These are phyloP conservation scores for Calvatia gigantea DNA, from an alignment of 768 basidiomycete genomes.

Conservation along the genomic window DNA sequence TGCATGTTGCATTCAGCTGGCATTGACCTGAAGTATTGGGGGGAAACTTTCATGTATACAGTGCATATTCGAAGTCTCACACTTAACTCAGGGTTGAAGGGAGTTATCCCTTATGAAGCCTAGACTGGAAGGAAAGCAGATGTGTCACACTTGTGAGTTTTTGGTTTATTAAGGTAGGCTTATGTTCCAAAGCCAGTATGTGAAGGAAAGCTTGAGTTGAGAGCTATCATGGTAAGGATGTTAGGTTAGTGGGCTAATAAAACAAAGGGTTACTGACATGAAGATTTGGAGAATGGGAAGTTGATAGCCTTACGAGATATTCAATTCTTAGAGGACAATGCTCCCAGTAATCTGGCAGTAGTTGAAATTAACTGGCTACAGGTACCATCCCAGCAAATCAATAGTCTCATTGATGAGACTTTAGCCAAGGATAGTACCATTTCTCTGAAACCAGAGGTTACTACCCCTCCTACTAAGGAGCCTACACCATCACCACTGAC, in stretches of 20 bases:
- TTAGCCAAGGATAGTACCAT: neutral
- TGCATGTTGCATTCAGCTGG: conserved; percentile 24
- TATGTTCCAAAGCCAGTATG: neutral
- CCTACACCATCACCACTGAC: neutral
- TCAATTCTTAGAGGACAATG: neutral
- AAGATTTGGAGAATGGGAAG: neutral
- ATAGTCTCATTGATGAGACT: neutral
- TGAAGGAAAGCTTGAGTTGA: conserved; percentile 14
- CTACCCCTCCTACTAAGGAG: neutral
- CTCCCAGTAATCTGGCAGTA: neutral
- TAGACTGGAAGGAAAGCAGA: conserved; percentile 21
- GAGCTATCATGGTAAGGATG: neutral
- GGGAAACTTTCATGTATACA: conserved; percentile 14
- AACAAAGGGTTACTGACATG: neutral
- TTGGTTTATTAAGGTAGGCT: conserved; percentile 24
- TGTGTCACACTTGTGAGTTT: conserved; percentile 28
- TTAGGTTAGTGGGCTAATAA: conserved; percentile 2
- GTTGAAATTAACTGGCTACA: neutral
- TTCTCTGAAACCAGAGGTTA: neutral
- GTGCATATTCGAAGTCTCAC: conserved; percentile 23
- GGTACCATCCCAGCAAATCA: neutral
- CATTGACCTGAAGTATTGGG: too few relatives aligned
- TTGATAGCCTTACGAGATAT: neutral
- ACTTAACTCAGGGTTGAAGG: conserved; percentile 18
- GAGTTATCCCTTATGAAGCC: conserved; percentile 21